phyloP scores from a whole-genome alignment of 1,284 basidiomycete species.

The Irpex sp. region DNA sequence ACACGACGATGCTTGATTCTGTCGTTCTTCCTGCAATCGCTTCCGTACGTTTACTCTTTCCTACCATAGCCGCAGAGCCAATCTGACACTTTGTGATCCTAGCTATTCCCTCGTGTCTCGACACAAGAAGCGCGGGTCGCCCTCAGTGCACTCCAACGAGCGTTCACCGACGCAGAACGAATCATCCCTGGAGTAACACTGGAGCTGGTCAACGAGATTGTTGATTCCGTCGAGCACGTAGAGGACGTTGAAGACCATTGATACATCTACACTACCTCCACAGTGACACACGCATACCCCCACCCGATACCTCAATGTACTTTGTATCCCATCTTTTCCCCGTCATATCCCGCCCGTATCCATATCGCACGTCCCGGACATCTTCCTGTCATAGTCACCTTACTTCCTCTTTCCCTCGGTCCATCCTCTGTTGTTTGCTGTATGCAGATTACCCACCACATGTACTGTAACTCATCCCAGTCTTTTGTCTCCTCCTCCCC shows the following conservation, averaged over 20 bases:
- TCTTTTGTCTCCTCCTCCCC: neutral
- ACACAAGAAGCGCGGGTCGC: constrained; percentile 83
- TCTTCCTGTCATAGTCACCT: constrained; percentile 4
- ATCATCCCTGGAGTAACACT: constrained; percentile 81
- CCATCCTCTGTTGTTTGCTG: neutral
- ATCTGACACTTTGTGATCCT: constrained; percentile 11
- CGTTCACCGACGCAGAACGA: constrained; percentile 88
- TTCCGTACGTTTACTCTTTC: constrained; percentile 46
- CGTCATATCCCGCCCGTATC: neutral
- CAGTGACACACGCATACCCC: neutral
- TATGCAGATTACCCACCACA: neutral
- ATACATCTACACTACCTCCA: neutral
- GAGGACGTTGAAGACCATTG: constrained; percentile 42
- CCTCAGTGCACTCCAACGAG: constrained; percentile 77
- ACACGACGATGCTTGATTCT: constrained; percentile 89
- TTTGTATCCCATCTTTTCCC: constrained; percentile 1
- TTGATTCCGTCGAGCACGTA: constrained; percentile 87
- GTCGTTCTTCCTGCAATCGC: constrained; percentile 90
- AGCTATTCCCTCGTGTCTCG: constrained; percentile 87
- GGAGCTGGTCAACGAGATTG: constrained; percentile 81
- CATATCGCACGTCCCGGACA: constrained; percentile 8
- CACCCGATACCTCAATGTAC: constrained; percentile 3
- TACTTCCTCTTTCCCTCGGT: too few relatives aligned
- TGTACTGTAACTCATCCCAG: neutral
- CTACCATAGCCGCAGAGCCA: constrained; percentile 3